Evolutionary conservation across 179 eudicot genomes (phyloP).

Genomic region (Beta macrorhiza): DNA sequence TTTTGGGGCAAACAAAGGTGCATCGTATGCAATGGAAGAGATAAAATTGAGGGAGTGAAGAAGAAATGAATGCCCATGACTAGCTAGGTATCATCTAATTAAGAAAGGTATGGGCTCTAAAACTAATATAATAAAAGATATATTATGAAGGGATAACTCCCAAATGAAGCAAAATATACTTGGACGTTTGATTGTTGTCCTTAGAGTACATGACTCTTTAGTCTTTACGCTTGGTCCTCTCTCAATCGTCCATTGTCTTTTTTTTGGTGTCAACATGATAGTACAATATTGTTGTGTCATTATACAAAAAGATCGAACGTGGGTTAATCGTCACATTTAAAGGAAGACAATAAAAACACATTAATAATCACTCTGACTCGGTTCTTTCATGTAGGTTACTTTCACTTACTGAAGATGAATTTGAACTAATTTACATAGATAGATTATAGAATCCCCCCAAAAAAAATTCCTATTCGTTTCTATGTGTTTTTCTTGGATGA

Average conservation of each 20-base stretch:
- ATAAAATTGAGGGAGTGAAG: too few relatives aligned
- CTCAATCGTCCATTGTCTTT: not conserved
- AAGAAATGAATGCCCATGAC: not conserved
- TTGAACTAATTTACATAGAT: too few relatives aligned
- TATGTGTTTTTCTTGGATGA: too few relatives aligned
- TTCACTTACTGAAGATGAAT: too few relatives aligned
- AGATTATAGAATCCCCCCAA: too few relatives aligned
- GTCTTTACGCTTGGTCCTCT: not conserved
- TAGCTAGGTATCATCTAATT: not conserved
- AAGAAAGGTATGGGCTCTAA: conserved; percentile 24
- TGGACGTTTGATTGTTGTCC: not conserved
- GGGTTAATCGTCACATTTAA: not conserved
- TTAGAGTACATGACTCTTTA: not conserved
- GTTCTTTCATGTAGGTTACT: too few relatives aligned
- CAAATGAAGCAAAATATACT: not conserved
- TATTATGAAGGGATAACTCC: not conserved
- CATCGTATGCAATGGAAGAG: not conserved
- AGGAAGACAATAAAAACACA: not conserved
- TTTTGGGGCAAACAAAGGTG: conserved; percentile 7
- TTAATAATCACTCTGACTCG: not conserved
- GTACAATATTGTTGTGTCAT: not conserved
- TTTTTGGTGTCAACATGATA: not conserved
- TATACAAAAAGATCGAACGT: not conserved
- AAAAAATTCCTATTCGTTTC: too few relatives aligned
- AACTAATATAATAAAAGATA: not conserved